phyloP scores from a whole-genome alignment of 371 early-diverging fungal genomes.

The Syncephalastrum sp. region DNA sequence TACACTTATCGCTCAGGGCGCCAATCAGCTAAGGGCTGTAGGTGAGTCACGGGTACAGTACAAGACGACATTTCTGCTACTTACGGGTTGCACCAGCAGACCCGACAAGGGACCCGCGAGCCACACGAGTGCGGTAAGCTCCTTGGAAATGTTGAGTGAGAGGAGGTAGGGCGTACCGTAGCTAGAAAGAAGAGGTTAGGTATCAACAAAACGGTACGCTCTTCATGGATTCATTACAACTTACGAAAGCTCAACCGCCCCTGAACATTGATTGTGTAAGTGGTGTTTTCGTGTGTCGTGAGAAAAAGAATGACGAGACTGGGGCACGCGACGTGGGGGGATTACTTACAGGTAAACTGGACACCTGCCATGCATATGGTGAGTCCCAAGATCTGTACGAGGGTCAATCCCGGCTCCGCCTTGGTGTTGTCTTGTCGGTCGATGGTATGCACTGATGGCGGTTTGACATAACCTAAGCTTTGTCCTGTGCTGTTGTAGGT shows the following conservation, averaged over 20 bases:
- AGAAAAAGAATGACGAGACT: no score
- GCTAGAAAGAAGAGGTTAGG: conserved; percentile 17
- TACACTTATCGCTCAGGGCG: conserved; percentile 61
- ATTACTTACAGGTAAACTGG: conserved; percentile 62
- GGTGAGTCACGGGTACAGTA: no score
- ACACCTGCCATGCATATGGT: conserved; percentile 61
- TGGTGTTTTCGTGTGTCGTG: neutral
- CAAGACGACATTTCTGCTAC: conserved; percentile 2
- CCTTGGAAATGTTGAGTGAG: conserved; percentile 65
- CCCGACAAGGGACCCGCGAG: conserved; percentile 78
- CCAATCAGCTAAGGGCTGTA: conserved; percentile 32
- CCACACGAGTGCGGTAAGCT: conserved; percentile 74
- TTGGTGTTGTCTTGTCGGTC: conserved; percentile 1
- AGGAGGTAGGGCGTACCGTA: conserved; percentile 81
- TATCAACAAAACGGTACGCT: no score
- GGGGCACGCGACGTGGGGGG: neutral
- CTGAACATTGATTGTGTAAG: conserved; percentile 18
- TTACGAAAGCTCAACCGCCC: conserved; percentile 61
- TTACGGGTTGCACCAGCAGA: conserved; percentile 38
- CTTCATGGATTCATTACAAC: neutral
- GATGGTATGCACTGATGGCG: conserved; percentile 9
- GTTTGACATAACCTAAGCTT: conserved; percentile 14
- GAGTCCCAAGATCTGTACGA: conserved; percentile 16
- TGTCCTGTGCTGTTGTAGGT: conserved; percentile 43
- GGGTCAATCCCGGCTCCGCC: conserved; percentile 15